Evolutionary conservation across 1,284 basidiomycete genomes (phyloP).

Genomic region (Malassezia cuniculi): DNA sequence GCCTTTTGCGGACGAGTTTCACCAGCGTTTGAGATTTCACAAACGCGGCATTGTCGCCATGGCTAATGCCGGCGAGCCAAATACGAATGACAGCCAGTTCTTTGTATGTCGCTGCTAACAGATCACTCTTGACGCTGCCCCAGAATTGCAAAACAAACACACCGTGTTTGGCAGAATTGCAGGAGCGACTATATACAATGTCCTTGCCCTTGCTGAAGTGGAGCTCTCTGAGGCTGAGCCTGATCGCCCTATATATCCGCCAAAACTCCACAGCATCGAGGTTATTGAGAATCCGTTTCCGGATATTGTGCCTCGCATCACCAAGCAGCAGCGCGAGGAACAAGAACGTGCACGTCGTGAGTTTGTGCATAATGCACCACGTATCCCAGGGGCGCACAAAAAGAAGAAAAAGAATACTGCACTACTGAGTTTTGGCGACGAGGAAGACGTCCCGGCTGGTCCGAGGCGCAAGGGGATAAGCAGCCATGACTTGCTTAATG

Average conservation of each 20-base stretch:
- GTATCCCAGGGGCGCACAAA: constrained; percentile 15
- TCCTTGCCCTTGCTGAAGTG: constrained; percentile 59
- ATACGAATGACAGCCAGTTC: constrained; percentile 46
- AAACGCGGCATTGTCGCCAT: constrained; percentile 82
- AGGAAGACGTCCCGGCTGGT: constrained; percentile 24
- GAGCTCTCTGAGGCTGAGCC: constrained; percentile 56
- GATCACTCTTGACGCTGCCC: constrained; percentile 34
- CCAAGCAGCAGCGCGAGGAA: constrained; percentile 69
- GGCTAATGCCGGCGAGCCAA: constrained; percentile 66
- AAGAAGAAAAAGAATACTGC: constrained; percentile 22
- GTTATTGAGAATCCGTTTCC: constrained; percentile 85
- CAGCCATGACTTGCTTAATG: constrained; percentile 36
- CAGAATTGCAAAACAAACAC: constrained; percentile 39
- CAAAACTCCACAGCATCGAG: constrained; percentile 68
- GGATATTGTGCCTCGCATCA: constrained; percentile 91
- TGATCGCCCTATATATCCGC: constrained; percentile 74
- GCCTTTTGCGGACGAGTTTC: constrained; percentile 83
- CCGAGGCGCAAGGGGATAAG: constrained; percentile 26
- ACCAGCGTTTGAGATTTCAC: constrained; percentile 65
- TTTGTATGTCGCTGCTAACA: constrained; percentile 23
- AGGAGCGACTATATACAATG: constrained; percentile 45
- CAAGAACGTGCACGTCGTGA: constrained; percentile 67
- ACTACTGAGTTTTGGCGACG: constrained; percentile 32
- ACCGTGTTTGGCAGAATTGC: constrained; percentile 35
- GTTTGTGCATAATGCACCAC: too few species aligned